These are phyloP conservation scores for Sclerotinia minor DNA, from an alignment of 2,329 filamentous ascomycete genomes.

Conservation along the genomic window DNA sequence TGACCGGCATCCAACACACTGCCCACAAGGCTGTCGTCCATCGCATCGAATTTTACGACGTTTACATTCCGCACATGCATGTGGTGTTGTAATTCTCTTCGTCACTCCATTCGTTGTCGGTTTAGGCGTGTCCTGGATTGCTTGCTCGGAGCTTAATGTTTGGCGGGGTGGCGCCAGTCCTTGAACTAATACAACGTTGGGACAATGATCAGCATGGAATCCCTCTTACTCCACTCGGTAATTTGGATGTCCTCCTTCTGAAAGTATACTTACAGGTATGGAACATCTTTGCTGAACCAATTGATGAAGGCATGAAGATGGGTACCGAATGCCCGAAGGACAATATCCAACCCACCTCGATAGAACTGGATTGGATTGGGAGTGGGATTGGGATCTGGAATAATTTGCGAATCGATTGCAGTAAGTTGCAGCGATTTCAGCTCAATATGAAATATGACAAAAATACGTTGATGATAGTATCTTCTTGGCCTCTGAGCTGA, in stretches of 20 bases:
- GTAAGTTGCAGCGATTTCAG: slow-evolving; percentile 22
- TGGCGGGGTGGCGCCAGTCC: slow-evolving; percentile 38
- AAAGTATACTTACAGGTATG: slow-evolving; percentile 40
- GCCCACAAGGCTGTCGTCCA: slow-evolving; percentile 77
- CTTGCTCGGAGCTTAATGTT: slow-evolving; percentile 32
- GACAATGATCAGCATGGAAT: slow-evolving; percentile 22
- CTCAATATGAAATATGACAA: slow-evolving; percentile 23
- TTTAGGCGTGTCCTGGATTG: slow-evolving; percentile 36
- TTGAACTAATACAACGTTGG: slow-evolving; percentile 35
- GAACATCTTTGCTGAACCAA: slow-evolving; percentile 40
- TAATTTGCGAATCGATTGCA: slow-evolving; percentile 6
- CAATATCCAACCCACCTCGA: slow-evolving; percentile 13
- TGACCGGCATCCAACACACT: slow-evolving; percentile 79
- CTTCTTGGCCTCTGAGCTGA: slow-evolving; percentile 7
- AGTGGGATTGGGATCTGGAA: slow-evolving; percentile 8
- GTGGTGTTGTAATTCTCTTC: slow-evolving; percentile 56
- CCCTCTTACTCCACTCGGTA: slow-evolving; percentile 17
- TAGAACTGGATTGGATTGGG: slow-evolving; percentile 1
- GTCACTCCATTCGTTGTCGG: slow-evolving; percentile 43
- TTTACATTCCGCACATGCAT: slow-evolving; percentile 76
- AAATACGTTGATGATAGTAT: slow-evolving; percentile 13
- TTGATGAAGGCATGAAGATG: slow-evolving; percentile 38
- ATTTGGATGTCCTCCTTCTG: neutral
- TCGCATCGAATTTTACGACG: slow-evolving; percentile 82
- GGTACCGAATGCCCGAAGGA: slow-evolving; percentile 13